Percentiles rank a stretch among this genome's conserved stretches.
phyloP scores from a whole-genome alignment of 1,139 yeast species.

The Pichia sp. region DNA sequence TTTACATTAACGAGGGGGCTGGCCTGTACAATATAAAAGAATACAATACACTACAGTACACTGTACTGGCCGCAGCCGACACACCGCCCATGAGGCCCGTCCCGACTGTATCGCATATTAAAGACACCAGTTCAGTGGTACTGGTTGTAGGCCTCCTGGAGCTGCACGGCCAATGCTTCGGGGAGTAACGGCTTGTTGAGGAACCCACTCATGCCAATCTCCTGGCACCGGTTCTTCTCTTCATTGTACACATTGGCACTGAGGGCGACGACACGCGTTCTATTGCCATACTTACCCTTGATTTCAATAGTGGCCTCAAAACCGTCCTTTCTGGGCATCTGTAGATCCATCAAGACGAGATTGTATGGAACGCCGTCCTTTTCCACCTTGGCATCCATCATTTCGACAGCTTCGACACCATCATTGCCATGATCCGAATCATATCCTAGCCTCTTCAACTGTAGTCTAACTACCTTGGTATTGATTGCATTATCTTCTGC shows the following conservation, averaged over 20 bases:
- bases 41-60: too few relatives aligned
- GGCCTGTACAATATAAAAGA: too few relatives aligned
- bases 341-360: conserved; percentile 84
- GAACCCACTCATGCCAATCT: conserved; percentile 76
- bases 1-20: too few relatives aligned
- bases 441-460: conserved; percentile 46
- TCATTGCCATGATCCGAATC: conserved; percentile 50
- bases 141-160: conserved; percentile 14
- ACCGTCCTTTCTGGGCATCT: conserved; percentile 89
- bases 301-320: conserved; percentile 66
- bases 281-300: conserved; percentile 39
- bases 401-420: conserved; percentile 43
- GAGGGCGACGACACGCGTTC: conserved; percentile 72
- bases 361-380: conserved; percentile 38
- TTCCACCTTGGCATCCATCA: conserved; percentile 28
- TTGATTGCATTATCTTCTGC: conserved; percentile 51
- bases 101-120: too few relatives aligned
- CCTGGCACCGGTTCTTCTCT: conserved; percentile 63
- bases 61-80: too few relatives aligned
- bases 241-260: conserved; percentile 88
- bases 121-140: too few relatives aligned
- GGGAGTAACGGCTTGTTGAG: conserved; percentile 63
- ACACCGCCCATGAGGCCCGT: too few relatives aligned
- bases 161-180: conserved; percentile 34
- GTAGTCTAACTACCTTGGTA: conserved; percentile 44